Evolutionary conservation across 192 early-diverging fungal genomes (phyloP).

Genomic region (Coemansia biformis): DNA sequence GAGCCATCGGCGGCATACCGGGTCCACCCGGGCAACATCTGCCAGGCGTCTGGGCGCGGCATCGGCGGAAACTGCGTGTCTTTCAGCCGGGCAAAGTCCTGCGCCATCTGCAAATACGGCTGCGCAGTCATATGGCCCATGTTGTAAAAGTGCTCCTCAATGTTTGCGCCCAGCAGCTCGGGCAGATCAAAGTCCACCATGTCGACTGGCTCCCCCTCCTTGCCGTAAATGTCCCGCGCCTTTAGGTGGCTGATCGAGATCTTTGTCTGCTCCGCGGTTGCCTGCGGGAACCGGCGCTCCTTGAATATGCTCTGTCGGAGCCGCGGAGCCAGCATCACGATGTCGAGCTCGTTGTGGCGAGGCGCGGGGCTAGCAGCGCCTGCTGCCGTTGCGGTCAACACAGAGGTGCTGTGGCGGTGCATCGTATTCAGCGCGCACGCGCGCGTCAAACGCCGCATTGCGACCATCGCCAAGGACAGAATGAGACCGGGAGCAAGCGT

Average conservation of each 20-base stretch:
- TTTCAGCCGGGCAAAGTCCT: constrained; percentile 29
- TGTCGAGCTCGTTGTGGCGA: constrained; percentile 47
- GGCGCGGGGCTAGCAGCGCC: background rate
- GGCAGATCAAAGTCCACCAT: constrained; percentile 53
- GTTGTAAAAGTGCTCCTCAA: constrained; percentile 74
- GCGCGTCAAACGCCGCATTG: background rate
- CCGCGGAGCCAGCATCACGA: constrained; percentile 41
- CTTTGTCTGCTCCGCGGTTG: constrained; percentile 29
- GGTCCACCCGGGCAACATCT: constrained; percentile 68
- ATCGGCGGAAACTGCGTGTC: constrained; percentile 27
- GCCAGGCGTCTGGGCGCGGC: constrained; percentile 55
- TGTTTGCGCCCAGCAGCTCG: constrained; percentile 42
- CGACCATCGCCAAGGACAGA: too few species aligned
- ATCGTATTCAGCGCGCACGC: background rate
- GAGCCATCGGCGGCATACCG: constrained; percentile 58
- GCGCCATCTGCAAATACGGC: constrained; percentile 55
- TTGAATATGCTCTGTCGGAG: constrained; percentile 37
- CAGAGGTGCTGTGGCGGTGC: background rate
- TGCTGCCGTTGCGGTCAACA: background rate
- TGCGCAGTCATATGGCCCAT: constrained; percentile 64
- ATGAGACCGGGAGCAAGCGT: too few species aligned
- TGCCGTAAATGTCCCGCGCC: constrained; percentile 38
- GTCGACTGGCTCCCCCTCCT: constrained; percentile 32
- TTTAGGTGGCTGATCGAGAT: constrained; percentile 43
- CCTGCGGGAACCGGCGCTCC: constrained; percentile 5